Percentiles rank a stretch among this genome's conserved stretches.
Conservation (phyloP, 352 stramenopile genomes). For the Phytophthora citricola region DNA sequence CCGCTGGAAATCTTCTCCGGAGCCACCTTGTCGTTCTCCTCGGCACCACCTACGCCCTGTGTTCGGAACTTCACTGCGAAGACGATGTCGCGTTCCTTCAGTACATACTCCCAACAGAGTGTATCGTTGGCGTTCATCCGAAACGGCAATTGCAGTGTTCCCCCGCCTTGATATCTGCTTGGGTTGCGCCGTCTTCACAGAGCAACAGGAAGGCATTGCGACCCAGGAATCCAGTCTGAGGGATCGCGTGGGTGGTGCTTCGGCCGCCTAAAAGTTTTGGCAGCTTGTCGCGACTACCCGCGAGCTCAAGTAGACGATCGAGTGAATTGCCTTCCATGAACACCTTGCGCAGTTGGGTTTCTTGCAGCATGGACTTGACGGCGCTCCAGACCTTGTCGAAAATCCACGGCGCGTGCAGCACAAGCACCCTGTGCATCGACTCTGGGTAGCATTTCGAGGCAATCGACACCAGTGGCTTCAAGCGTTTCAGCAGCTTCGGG, state of each 20-base stretch:
- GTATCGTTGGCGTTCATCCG: slow-evolving; percentile 75
- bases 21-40: slow-evolving; percentile 63
- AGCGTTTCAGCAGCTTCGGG: slow-evolving; percentile 54
- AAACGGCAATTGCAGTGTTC: slow-evolving; percentile 70
- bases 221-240: slow-evolving; percentile 69
- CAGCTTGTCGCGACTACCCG: slow-evolving; percentile 56
- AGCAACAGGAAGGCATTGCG: slow-evolving; percentile 69
- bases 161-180: slow-evolving; percentile 72
- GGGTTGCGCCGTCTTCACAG: slow-evolving; percentile 73
- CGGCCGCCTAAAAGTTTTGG: slow-evolving; percentile 69
- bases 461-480: slow-evolving; percentile 50
- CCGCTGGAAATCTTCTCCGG: slow-evolving; percentile 47
- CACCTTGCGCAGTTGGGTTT: slow-evolving; percentile 72
- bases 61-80: slow-evolving; percentile 80
- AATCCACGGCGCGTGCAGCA: slow-evolving; percentile 73
- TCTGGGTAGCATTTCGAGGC: slow-evolving; percentile 75
- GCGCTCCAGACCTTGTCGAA: slow-evolving; percentile 76
- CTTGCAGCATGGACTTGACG: slow-evolving; percentile 63
- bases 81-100: slow-evolving; percentile 68
- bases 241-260: slow-evolving; percentile 57
- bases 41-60: slow-evolving; percentile 68
- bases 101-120: slow-evolving; percentile 79
- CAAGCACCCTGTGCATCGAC: slow-evolving; percentile 58
- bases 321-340: slow-evolving; percentile 60
- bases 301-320: slow-evolving; percentile 50